These are phyloP conservation scores for Candida wancherniae DNA, from an alignment of 805 yeast genomes.

Conservation along the genomic window DNA sequence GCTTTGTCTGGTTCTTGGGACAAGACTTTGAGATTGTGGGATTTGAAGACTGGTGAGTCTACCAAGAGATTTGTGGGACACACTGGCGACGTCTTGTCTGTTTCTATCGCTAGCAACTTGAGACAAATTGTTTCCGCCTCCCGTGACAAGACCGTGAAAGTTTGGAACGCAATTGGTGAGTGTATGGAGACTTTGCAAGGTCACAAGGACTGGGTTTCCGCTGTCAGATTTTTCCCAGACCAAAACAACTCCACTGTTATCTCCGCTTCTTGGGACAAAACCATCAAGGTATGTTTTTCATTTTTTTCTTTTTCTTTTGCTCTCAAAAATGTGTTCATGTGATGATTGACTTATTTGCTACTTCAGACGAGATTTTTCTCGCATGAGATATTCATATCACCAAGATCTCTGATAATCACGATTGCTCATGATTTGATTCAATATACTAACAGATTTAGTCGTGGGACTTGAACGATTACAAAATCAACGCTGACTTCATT, in stretches of 20 bases:
- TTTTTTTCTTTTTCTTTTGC: constrained; percentile 11
- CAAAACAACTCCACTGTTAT: constrained; percentile 68
- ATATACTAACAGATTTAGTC: constrained; percentile 66
- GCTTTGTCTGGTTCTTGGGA: constrained; percentile 99
- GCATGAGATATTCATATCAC: constrained; percentile 97
- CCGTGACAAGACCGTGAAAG: constrained; percentile 97
- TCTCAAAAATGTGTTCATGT: constrained; percentile 40
- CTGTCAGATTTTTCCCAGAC: constrained; percentile 95
- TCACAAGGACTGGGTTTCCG: constrained; percentile 98
- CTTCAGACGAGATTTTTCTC: constrained; percentile 83
- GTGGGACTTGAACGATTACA: constrained; percentile 86
- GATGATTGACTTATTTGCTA: constrained; percentile 95
- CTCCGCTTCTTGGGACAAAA: constrained; percentile 99
- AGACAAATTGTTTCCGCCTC: constrained; percentile 98
- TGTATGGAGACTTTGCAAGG: constrained; percentile 91
- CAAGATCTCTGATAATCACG: constrained; percentile 89
- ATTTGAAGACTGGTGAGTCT: constrained; percentile 88
- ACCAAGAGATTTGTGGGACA: constrained; percentile 96
- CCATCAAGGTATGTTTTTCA: constrained; percentile 86
- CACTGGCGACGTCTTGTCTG: constrained; percentile 95
- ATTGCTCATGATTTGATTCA: constrained; percentile 1
- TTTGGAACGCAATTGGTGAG: constrained; percentile 98
- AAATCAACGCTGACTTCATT: constrained; percentile 89
- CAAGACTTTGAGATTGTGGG: constrained; percentile 98
- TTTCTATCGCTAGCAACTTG: constrained; percentile 92